Evolutionary conservation across 2,329 filamentous ascomycete genomes (phyloP).

Genomic region (Neonectria coccinea): DNA sequence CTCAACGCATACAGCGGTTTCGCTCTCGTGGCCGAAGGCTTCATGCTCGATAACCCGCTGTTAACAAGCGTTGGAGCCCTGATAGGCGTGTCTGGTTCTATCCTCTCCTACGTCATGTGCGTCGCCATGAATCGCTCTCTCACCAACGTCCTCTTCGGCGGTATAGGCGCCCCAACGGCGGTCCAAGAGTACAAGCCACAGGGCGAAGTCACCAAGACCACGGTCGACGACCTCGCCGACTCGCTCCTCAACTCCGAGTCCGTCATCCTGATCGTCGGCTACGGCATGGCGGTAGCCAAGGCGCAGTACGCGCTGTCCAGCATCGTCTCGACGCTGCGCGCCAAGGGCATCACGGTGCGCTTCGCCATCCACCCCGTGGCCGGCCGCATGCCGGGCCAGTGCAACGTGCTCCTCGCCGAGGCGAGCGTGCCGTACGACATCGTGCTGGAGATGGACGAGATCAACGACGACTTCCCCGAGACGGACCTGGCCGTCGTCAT

Average conservation of each 20-base stretch:
- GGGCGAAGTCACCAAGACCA: conserved; percentile 81
- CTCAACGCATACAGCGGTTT: conserved; percentile 93
- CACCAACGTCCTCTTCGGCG: conserved; percentile 90
- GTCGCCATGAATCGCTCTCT: conserved; percentile 92
- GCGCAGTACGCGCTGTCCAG: conserved; percentile 91
- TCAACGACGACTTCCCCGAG: conserved; percentile 90
- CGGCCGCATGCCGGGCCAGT: conserved; percentile 92
- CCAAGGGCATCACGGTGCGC: conserved; percentile 82
- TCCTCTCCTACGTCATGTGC: conserved; percentile 88
- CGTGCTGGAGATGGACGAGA: conserved; percentile 95
- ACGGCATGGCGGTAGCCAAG: conserved; percentile 95
- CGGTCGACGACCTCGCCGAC: conserved; percentile 84
- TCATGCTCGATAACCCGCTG: conserved; percentile 90
- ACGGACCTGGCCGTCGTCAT: conserved; percentile 91
- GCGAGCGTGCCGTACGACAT: conserved; percentile 92
- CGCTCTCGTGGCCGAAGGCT: conserved; percentile 87
- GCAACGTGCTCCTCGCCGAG: conserved; percentile 90
- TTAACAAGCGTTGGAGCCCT: conserved; percentile 87
- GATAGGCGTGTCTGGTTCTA: conserved; percentile 89
- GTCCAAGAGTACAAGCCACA: conserved; percentile 78
- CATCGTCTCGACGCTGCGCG: conserved; percentile 79
- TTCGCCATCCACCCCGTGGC: conserved; percentile 94
- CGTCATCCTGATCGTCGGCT: conserved; percentile 91
- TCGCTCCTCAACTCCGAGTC: conserved; percentile 80
- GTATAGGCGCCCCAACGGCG: conserved; percentile 73